Base-by-base conservation (phyloP, 441 rosid species). In the Adansonia gregorii region DNA sequence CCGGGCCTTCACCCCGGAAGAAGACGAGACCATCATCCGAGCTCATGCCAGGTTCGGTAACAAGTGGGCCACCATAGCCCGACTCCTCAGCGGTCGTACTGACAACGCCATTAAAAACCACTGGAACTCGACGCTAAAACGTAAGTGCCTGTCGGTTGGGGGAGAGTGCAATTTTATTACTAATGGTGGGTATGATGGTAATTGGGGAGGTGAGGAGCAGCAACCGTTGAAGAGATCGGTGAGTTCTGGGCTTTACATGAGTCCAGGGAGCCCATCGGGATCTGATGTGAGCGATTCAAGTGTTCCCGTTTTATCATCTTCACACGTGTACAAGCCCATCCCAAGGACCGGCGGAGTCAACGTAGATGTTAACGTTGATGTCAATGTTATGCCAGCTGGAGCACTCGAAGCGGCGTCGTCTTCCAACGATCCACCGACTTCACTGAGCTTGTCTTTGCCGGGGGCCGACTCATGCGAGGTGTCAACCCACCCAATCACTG, bases 21-120 rank as follows among this genome's bases (percentile, higher is more conserved):
- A 90, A 69, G 92, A 90, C 24, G 94, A 87, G 41, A 86, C 82
- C 15, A 90, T 90, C 55, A 76, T 87, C 58, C 85, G 88, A 1
- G 89, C 94, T 9, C 92, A 89, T 60, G 87, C 89, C 1, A 88
- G 85, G 8, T 84, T 90, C 67, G 94, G 94, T 65, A 90, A 90
- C 81, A 90, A 90, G 84, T 90, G 94, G 94, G 94, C 94, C 3
- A 86, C 92, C 59, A 91, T 91, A 77, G 92, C 94, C 6, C 89
- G 94, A 24, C 89, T 91, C 8, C 91, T 89, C 81, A 83, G 87
- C 75, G 94, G 94, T 22, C 91, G 94, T 20, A 91, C 94, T 24
- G 92, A 89, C 76, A 91, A 91, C 90, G 92, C 92, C 52, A 87
- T 89, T 31, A 91, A 91, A 83, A 91, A 91, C 76, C 94, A 90